A percentile compares a stretch with the other conserved stretches of the same genome.
These are phyloP conservation scores for Mucor plumbeus DNA, from an alignment of 371 early-diverging fungal genomes.

Conservation along the genomic window DNA sequence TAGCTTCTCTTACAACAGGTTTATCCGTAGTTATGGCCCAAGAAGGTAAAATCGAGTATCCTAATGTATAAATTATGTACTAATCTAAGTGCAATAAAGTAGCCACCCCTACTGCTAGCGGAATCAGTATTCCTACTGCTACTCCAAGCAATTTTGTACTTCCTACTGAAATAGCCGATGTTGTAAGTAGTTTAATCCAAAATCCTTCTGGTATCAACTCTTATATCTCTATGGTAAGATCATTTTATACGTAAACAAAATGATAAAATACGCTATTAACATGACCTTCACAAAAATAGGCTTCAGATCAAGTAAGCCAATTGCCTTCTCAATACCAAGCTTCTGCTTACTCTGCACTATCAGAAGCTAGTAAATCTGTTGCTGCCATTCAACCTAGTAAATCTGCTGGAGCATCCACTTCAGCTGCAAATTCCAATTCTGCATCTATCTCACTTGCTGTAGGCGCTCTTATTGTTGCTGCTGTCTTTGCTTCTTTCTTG, in stretches of 20 bases:
- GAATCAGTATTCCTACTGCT: background rate
- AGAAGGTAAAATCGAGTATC: background rate
- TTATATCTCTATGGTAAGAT: slow-evolving; percentile 10
- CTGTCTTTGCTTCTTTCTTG: slow-evolving; percentile 2
- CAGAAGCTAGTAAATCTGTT: slow-evolving; percentile 15
- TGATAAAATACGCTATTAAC: too few species aligned
- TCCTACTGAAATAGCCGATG: slow-evolving; percentile 7
- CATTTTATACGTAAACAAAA: background rate
- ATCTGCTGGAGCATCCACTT: background rate
- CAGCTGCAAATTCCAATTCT: background rate
- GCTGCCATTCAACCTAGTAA: slow-evolving; percentile 8
- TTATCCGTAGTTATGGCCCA: slow-evolving; percentile 9
- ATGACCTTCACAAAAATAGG: background rate
- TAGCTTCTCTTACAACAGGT: slow-evolving; percentile 9
- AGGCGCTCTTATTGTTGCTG: background rate
- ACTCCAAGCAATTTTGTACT: slow-evolving; percentile 1
- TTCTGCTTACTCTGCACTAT: slow-evolving; percentile 17
- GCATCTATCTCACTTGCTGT: background rate
- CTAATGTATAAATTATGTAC: background rate
- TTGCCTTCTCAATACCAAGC: slow-evolving; percentile 21
- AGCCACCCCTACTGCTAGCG: slow-evolving; percentile 8
- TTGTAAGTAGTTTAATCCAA: slow-evolving; percentile 12
- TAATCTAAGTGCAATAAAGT: background rate
- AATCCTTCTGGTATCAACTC: slow-evolving; percentile 18
- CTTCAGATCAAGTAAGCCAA: slow-evolving; percentile 15